Conservation (phyloP, 345 rosid species). For the Isatis tinctoria region DNA sequence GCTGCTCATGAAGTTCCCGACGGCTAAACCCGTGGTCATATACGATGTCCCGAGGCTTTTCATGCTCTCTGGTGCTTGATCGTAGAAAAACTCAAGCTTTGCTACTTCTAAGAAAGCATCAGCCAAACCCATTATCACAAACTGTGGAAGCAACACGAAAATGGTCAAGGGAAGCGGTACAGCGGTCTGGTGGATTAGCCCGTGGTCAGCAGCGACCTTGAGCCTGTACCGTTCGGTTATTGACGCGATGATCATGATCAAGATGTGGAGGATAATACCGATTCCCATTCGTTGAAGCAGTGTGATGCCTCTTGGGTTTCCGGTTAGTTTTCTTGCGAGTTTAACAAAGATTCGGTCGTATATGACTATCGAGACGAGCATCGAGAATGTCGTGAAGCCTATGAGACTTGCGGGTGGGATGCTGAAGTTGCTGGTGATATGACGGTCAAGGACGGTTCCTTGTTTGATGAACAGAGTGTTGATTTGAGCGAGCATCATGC, state of each 20-base stretch:
- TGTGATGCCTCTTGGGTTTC: conserved; percentile 72
- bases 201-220: conserved; percentile 40
- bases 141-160: conserved; percentile 66
- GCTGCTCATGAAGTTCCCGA: conserved; percentile 74
- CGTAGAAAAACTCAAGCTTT: conserved; percentile 85
- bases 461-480: conserved; percentile 83
- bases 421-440: conserved; percentile 38
- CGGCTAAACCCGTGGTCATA: conserved; percentile 45
- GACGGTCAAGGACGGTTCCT: conserved; percentile 43
- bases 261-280: conserved; percentile 49
- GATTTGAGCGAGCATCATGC: conserved; percentile 74
- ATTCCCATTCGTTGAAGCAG: conserved; percentile 76
- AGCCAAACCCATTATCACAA: conserved; percentile 69
- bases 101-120: conserved; percentile 70
- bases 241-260: conserved; percentile 50
- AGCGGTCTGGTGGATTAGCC: conserved; percentile 16
- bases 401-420: conserved; percentile 75
- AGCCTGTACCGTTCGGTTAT: conserved; percentile 50
- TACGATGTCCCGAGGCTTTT: conserved; percentile 90
- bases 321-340: conserved; percentile 37
- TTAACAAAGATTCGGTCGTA: conserved; percentile 56
- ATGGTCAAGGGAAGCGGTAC: conserved; percentile 46
- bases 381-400: conserved; percentile 62
- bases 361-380: conserved; percentile 49
- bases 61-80: conserved; percentile 91